Conservation (phyloP, 1,284 basidiomycete genomes). For the Puccinia hordei region DNA sequence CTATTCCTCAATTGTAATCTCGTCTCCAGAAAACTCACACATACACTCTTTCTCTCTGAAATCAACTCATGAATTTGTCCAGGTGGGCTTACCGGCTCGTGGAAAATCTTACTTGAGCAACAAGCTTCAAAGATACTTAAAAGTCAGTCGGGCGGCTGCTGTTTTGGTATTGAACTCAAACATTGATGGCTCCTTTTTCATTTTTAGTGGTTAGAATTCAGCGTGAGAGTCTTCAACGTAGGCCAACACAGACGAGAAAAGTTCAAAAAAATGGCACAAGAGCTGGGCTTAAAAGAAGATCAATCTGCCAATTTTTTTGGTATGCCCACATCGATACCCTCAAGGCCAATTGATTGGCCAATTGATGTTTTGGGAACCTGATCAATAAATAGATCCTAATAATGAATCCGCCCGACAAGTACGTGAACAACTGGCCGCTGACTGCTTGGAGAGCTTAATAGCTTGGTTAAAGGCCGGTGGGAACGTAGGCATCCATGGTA, state of each 20-base stretch:
- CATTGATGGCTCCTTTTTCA: neutral
- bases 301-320: conserved; percentile 89
- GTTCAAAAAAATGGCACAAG: conserved; percentile 66
- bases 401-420: conserved; percentile 76
- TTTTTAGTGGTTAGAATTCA: conserved; percentile 96
- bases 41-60: neutral
- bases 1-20: neutral
- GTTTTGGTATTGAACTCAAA: neutral
- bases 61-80: neutral
- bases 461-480: conserved; percentile 87
- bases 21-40: neutral
- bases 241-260: conserved; percentile 88
- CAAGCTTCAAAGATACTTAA: conserved; percentile 48
- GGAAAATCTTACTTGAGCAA: conserved; percentile 77
- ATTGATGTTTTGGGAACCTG: conserved; percentile 1
- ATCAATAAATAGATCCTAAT: conserved; percentile 64
- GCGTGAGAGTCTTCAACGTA: conserved; percentile 96
- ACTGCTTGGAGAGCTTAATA: conserved; percentile 92
- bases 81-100: conserved; percentile 78
- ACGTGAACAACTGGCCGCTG: conserved; percentile 82
- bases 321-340: neutral
- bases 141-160: neutral
- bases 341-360: neutral
- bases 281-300: conserved; percentile 79
- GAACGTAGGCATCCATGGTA: conserved; percentile 91